Percentiles rank a stretch among this genome's conserved stretches.
These are phyloP conservation scores for Penicillium pancosmium DNA, from an alignment of 495 filamentous ascomycete species.

Conservation along the genomic window DNA sequence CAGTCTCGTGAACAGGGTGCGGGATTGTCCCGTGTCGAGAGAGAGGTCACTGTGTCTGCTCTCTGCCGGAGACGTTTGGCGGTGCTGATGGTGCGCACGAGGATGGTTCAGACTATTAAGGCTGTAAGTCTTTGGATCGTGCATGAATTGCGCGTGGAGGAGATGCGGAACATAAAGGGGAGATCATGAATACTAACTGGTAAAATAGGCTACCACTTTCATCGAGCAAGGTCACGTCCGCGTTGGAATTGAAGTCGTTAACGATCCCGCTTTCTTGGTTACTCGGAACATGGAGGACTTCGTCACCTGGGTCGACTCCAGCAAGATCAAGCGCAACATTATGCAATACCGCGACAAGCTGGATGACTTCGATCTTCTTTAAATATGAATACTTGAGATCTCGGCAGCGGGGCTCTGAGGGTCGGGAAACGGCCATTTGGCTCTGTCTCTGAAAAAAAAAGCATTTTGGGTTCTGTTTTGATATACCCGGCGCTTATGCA, in stretches of 20 bases:
- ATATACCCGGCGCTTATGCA: conserved; percentile 37
- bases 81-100: conserved; percentile 83
- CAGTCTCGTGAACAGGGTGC: conserved; percentile 58
- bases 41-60: conserved; percentile 80
- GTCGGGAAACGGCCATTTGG: neutral
- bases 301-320: conserved; percentile 93
- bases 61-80: conserved; percentile 79
- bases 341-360: conserved; percentile 91
- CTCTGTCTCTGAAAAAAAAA: conserved; percentile 24
- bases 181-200: neutral
- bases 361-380: conserved; percentile 95
- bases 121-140: conserved; percentile 38
- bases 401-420: too few relatives aligned
- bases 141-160: neutral
- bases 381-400: conserved; percentile 10
- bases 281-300: conserved; percentile 89
- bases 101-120: conserved; percentile 88
- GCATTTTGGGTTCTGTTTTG: conserved; percentile 29
- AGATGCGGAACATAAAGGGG: conserved; percentile 8
- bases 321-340: conserved; percentile 95
- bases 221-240: conserved; percentile 96
- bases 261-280: conserved; percentile 65
- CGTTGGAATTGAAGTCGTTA: conserved; percentile 88
- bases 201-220: conserved; percentile 66
- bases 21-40: conserved; percentile 78